Percentiles rank a stretch among this genome's conserved stretches.
Conservation (phyloP, 805 yeast species). For the Blastobotrys peoriensis region DNA sequence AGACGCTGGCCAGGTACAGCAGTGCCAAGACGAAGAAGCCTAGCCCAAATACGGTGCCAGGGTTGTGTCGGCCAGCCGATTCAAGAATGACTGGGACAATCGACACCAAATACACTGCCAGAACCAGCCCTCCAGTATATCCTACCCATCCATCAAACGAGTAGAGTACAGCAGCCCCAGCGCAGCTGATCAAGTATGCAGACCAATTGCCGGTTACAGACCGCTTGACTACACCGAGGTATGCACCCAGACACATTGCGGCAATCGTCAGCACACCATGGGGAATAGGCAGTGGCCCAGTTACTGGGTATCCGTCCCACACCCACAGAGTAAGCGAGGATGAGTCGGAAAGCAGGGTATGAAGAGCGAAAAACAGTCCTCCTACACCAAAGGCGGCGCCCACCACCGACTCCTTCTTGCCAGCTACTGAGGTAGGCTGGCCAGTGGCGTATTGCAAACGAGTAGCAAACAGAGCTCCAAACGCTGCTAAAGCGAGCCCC, state of each 20-base stretch:
- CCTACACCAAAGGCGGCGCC: constrained; percentile 68
- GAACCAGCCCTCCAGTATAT: constrained; percentile 62
- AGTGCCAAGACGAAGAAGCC: constrained; percentile 44
- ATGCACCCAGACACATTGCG: constrained; percentile 53
- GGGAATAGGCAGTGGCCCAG: constrained; percentile 82
- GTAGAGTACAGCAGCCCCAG: constrained; percentile 49
- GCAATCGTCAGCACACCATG: constrained; percentile 61
- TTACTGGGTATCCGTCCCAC: constrained; percentile 93
- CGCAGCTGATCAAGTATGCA: constrained; percentile 38
- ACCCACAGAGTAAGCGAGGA: constrained; percentile 86
- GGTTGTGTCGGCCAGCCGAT: constrained; percentile 47
- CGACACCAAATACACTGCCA: constrained; percentile 56
- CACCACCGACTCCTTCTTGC: constrained; percentile 25
- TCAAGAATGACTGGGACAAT: constrained; percentile 57
- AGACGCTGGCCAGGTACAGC: constrained; percentile 74
- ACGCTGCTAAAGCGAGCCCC: constrained; percentile 59
- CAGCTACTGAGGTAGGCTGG: constrained; percentile 21
- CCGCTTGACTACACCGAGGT: constrained; percentile 36
- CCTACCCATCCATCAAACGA: constrained; percentile 62
- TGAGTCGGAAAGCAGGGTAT: constrained; percentile 74
- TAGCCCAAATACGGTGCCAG: constrained; percentile 41
- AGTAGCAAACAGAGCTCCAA: constrained; percentile 61
- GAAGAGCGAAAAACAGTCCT: constrained; percentile 61
- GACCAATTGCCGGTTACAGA: constrained; percentile 28
- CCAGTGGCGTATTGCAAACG: constrained; percentile 17